Base-by-base conservation (phyloP, 192 early-diverging fungal genomes). In the Backusella macrospora region DNA sequence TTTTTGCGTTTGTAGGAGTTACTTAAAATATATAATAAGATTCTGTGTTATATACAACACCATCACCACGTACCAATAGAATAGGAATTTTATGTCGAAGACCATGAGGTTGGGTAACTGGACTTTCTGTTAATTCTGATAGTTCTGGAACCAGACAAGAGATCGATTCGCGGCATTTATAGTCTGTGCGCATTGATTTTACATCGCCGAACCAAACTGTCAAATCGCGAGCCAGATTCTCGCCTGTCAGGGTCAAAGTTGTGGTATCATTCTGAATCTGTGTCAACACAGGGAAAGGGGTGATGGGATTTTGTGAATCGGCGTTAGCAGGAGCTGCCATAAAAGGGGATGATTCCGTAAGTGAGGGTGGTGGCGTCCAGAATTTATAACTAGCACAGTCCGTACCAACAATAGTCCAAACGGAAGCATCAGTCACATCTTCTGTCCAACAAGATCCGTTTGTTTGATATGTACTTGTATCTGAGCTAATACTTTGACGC, bases 371-470 rank as follows among this genome's bases (percentile, higher is more conserved):
- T 37, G 77, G 77, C 7, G 68, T 63, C 75, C 81, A 81, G 76
- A 86, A 86, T 76, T 83, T 86, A 70, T 85, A 86, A 9, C 78
- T 81, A 16, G 87, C 83, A 48, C 85, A 86, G 65, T 88, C 81
- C 0, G 93, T 93, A 26, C 95, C 92, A 16, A 97, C 93, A 80
- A 97, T 92, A 12, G 96, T 97, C 96, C 96, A 97, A 26, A 96
- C 90, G 1, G 94, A 91, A 6, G 85, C 84, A 82, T 97, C 95
- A 15, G 89, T 89, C 9, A 94, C 92, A 82, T 93, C 92, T 69
- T 95, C 93, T 15, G 86, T 86, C 89, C 90, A 91, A 55, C 86
- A 78, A 3, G 72, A 40, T 3, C 72, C 72, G 37, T 78, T 46
- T 21, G 14, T 15, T 23, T 40, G 29, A 14, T 68, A 40, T 26